Evolutionary conservation across 2,329 filamentous ascomycete species (phyloP).

Genomic region (Coleophoma crateriformis): DNA sequence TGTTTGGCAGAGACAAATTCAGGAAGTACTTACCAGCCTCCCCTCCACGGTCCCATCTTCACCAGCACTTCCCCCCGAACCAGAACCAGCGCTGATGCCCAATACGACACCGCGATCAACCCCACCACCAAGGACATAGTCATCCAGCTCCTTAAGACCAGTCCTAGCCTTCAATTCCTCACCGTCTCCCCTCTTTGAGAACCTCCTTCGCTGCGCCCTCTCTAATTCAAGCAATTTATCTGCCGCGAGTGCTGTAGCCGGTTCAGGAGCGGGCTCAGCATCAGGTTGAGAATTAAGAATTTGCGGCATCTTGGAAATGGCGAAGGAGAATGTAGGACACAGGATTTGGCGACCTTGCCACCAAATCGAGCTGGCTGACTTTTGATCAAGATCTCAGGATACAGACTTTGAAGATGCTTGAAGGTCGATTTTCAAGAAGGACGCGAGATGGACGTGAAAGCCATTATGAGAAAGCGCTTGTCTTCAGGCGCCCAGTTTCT

Average conservation of each 20-base stretch:
- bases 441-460: no score
- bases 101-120: constrained; percentile 17
- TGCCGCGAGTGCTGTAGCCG: constrained; percentile 17
- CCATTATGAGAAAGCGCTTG: no score
- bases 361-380: no score
- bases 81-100: constrained; percentile 16
- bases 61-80: not conserved
- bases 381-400: no score
- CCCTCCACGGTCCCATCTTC: constrained; percentile 8
- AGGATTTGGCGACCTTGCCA: no score
- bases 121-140: constrained; percentile 17
- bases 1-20: no score
- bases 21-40: constrained; percentile 18
- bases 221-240: constrained; percentile 18
- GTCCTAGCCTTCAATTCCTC: constrained; percentile 9
- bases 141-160: constrained; percentile 20
- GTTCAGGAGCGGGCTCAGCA: not conserved
- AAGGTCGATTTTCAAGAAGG: no score
- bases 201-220: constrained; percentile 9
- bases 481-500: no score
- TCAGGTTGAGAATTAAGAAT: not conserved
- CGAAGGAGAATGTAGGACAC: no score
- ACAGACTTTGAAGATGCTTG: no score
- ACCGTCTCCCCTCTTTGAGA: constrained; percentile 6
- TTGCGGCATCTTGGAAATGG: not conserved